A percentile compares a stretch with the other conserved stretches of the same genome.
These are phyloP conservation scores for Linnemannia elongata DNA, from an alignment of 192 early-diverging fungal genomes.

Conservation along the genomic window DNA sequence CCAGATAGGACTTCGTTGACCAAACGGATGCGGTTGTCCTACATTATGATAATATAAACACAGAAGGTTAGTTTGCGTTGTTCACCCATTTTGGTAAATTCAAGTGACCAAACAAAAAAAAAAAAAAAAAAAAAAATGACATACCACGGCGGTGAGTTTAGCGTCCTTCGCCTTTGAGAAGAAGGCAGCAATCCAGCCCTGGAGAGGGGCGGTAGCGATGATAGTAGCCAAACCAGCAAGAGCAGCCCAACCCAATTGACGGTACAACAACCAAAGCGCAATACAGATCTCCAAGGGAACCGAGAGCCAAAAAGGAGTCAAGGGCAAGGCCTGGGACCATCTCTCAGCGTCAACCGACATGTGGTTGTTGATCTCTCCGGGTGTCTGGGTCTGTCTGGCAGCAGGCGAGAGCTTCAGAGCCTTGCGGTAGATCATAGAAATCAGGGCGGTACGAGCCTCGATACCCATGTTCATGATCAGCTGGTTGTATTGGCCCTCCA, in stretches of 20 bases:
- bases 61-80: too few species aligned
- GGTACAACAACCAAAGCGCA: conserved; percentile 46
- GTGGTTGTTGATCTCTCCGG: conserved; percentile 56
- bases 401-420: conserved; percentile 37
- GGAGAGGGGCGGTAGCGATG: conserved; percentile 23
- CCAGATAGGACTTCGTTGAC: conserved; percentile 8
- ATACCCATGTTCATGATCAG: conserved; percentile 70
- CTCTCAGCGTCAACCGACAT: conserved; percentile 54
- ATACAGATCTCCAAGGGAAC: conserved; percentile 42
- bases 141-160: conserved; percentile 37
- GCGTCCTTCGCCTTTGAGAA: conserved; percentile 30
- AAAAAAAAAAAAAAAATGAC: not conserved
- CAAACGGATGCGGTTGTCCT: conserved; percentile 21
- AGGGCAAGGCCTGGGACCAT: conserved; percentile 23
- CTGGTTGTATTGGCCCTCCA: conserved; percentile 7
- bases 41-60: not conserved
- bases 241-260: conserved; percentile 38
- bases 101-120: not conserved
- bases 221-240: conserved; percentile 28
- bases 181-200: conserved; percentile 29
- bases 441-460: conserved; percentile 70
- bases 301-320: conserved; percentile 14
- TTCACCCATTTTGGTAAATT: not conserved
- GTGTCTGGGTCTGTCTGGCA: conserved; percentile 21
- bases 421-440: conserved; percentile 55